phyloP scores from a whole-genome alignment of 1,139 yeast genomes.

The Scheffersomyces parashehatae region DNA sequence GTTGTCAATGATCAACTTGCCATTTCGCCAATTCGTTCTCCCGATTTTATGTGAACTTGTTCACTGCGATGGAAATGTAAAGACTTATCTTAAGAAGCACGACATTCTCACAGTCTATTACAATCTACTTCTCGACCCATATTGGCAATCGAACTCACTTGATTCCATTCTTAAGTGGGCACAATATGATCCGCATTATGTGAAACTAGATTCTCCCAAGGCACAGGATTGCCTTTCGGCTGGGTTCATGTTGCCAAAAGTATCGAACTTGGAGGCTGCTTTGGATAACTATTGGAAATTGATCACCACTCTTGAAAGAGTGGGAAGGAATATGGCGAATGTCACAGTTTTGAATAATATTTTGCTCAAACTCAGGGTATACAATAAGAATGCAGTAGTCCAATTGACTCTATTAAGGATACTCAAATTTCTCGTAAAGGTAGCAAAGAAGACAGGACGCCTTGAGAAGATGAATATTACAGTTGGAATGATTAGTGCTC shows the following conservation, averaged over 20 bases:
- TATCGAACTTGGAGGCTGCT: conserved; percentile 43
- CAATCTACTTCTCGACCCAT: conserved; percentile 54
- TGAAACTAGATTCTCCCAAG: conserved; percentile 25
- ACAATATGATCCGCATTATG: conserved; percentile 25
- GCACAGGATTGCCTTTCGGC: conserved; percentile 36
- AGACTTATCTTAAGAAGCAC: conserved; percentile 36
- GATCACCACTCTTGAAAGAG: conserved; percentile 19
- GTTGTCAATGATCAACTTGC: conserved; percentile 46
- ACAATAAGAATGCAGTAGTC: conserved; percentile 37
- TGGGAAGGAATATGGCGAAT: conserved; percentile 27
- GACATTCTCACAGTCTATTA: conserved; percentile 49
- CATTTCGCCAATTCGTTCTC: conserved; percentile 60
- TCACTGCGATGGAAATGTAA: conserved; percentile 45
- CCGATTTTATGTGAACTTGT: conserved; percentile 68
- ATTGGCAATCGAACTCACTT: conserved; percentile 71
- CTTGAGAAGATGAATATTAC: conserved; percentile 4
- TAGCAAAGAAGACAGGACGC: conserved; percentile 5
- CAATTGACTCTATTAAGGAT: conserved; percentile 38
- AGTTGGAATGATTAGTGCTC: conserved; percentile 7
- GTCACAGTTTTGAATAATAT: conserved; percentile 30
- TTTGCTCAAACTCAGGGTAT: conserved; percentile 25
- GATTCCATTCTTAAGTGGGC: conserved; percentile 54
- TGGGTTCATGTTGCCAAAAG: conserved; percentile 42
- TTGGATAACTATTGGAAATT: conserved; percentile 42
- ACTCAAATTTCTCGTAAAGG: conserved; percentile 23